Percentiles rank a stretch among this genome's conserved stretches.
Conservation (phyloP, 2,329 filamentous ascomycete genomes). For the Fusarium equiseti region DNA sequence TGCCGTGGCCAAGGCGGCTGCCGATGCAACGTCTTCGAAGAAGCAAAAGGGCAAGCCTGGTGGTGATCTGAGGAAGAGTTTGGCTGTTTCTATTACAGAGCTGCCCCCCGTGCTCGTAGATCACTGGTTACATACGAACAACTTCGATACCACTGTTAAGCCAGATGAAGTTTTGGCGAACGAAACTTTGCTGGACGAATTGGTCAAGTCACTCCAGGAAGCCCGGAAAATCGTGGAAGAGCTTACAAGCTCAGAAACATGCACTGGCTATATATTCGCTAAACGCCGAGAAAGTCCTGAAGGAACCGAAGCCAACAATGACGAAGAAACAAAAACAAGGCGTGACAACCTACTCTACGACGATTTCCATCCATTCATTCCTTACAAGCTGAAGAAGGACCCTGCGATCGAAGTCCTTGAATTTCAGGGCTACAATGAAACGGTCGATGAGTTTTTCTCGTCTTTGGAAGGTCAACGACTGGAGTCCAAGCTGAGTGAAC, state of each 20-base stretch:
- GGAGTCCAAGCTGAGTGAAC: constrained; percentile 83
- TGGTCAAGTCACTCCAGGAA: constrained; percentile 76
- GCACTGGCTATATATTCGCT: constrained; percentile 90
- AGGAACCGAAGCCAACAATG: constrained; percentile 49
- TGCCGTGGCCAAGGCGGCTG: constrained; percentile 70
- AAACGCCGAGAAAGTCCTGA: constrained; percentile 62
- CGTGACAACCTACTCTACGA: constrained; percentile 78
- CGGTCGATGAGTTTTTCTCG: constrained; percentile 96
- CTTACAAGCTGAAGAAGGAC: constrained; percentile 80
- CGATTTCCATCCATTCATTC: constrained; percentile 94
- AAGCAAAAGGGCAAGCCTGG: constrained; percentile 79
- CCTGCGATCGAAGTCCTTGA: constrained; percentile 75
- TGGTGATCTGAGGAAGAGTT: constrained; percentile 80
- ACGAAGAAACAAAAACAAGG: constrained; percentile 52
- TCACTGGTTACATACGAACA: constrained; percentile 78
- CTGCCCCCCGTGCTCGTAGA: constrained; percentile 89
- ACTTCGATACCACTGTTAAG: constrained; percentile 76
- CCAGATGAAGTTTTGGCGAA: constrained; percentile 78
- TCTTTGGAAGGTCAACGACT: constrained; percentile 95
- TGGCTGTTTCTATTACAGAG: constrained; percentile 88
- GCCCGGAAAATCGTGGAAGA: constrained; percentile 77
- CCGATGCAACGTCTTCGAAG: constrained; percentile 62
- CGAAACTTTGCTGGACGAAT: constrained; percentile 71
- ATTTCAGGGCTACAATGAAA: constrained; percentile 89
- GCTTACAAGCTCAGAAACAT: constrained; percentile 73